Evolutionary conservation across 2,329 filamentous ascomycete genomes (phyloP), one percentile per base, ranked within the genome.

Genomic region (Falciphora oryzae): DNA sequence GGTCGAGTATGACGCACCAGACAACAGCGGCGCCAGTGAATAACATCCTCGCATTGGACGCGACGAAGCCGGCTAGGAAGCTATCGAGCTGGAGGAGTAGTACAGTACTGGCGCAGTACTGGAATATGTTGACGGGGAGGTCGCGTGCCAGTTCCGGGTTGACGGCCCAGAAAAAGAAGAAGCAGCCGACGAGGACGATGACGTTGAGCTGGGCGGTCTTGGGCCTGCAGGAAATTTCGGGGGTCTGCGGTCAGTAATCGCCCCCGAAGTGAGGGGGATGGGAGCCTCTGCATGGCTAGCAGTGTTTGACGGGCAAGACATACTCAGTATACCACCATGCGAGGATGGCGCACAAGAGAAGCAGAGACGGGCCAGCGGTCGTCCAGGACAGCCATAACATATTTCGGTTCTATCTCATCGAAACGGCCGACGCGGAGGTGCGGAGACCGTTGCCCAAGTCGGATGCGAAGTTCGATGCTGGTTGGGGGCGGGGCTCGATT

Each of bases 321-420:
- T 59, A 63, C 71, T 80, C 76, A 71, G 75, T 75, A 68, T 77
- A 77, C 75, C 76, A 79, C 77, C 79, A 79, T 68, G 76, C 75
- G 63, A 80, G 69, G 67, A 77, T 73, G 68, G 76, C 74, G 70
- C 74, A 77, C 70, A 76, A 70, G 71, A 81, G 75, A 66, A 80
- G 75, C 70, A 80, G 70, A 67, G 78, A 78, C 68, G 78, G 76
- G 72, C 75, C 70, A 76, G 73, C 69, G 73, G 74, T 73, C 72
- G 78, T 76, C 77, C 76, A 80, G 77, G 77, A 76, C 75, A 73
- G 77, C 79, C 79, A 81, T 81, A 77, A 80, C 79, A 81, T 81
- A 76, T 75, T 79, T 73, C 57, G 32, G 50, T 29, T 71, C 74
- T 66, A 63, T 71, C 68, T 64, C 71, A 71, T 70, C 69, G 69